A percentile compares a stretch with the other conserved stretches of the same genome.
phyloP scores from a whole-genome alignment of 2,329 filamentous ascomycete species.

The Botrytis fabae region DNA sequence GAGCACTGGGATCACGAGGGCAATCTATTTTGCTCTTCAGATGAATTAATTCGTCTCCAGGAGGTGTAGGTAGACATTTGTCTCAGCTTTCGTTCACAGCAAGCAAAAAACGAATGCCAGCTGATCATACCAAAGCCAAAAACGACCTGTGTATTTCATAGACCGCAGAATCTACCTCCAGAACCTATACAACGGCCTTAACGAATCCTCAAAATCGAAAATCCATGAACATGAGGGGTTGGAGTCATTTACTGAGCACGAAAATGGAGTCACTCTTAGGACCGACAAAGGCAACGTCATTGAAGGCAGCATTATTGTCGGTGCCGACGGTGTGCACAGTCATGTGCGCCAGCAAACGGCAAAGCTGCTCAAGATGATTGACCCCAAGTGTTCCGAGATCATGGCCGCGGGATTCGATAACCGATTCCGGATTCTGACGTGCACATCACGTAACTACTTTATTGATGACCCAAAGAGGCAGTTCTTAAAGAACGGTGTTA shows the following conservation, averaged over 20 bases:
- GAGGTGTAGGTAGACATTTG: slow-evolving; percentile 4
- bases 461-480: slow-evolving; percentile 11
- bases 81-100: not conserved
- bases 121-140: slow-evolving; percentile 6
- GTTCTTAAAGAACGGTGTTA: slow-evolving; percentile 2
- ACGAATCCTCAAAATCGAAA: slow-evolving; percentile 10
- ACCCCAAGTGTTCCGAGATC: slow-evolving; percentile 12
- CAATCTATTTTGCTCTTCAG: slow-evolving; percentile 10
- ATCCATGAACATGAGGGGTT: slow-evolving; percentile 4
- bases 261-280: slow-evolving; percentile 10
- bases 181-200: slow-evolving; percentile 14
- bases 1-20: slow-evolving; percentile 18
- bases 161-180: slow-evolving; percentile 9
- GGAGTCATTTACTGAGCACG: slow-evolving; percentile 12
- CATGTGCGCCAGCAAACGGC: slow-evolving; percentile 39
- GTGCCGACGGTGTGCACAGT: slow-evolving; percentile 36
- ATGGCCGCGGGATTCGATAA: slow-evolving; percentile 15
- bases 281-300: slow-evolving; percentile 16
- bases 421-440: slow-evolving; percentile 8
- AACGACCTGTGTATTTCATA: slow-evolving; percentile 13
- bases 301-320: slow-evolving; percentile 30
- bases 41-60: slow-evolving; percentile 20
- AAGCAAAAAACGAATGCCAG: not conserved
- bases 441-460: slow-evolving; percentile 12
- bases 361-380: slow-evolving; percentile 7